Evolutionary conservation across 139 green algal species (phyloP), one percentile per base, ranked within the genome.

Genomic region (Chlamydomonas applanata): DNA sequence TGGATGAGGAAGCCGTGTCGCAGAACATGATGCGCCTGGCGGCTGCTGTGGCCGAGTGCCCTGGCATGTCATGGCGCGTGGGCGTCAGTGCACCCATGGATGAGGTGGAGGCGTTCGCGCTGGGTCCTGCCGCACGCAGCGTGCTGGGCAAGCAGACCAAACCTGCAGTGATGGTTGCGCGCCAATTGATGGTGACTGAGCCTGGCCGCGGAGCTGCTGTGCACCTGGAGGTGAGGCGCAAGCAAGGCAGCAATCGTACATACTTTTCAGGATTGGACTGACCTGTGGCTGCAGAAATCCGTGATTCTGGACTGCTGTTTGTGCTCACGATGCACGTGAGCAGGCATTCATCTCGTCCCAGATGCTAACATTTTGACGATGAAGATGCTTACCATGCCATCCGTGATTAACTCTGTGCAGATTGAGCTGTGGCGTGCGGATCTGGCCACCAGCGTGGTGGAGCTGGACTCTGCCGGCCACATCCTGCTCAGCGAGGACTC

Each of bases 391-490:
- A 7, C 11, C 40, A 49, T 49, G 40, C 40, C 40, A 11, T 19
- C 40, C 11, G 40, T 7, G 40, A 49, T 49, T 49, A 11, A 7
- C 40, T 32, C 35, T 3, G 29, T 83, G 7, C 44, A 75, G 49
- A 30, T 83, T 22, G 59, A 79, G 30, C 78, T 83, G 36, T 83
- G 78, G 78, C 72, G 78, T 2, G 57, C 68, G 7, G 78, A 83
- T 60, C n/a, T 80, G 73, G 52, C 80, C 46, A 45, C 73, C 27
- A 73, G 73, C 17, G 79, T 84, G n/a, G 44, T 76, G 11, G 79
- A 84, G 54, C 25, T 84, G 22, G 70, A 76, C 57, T 36, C 30
- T 7, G 17, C 57, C 2, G 71, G 71, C 56, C 33, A 66, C 36
- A 17, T 69, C 17, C 5, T 66, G 45, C 69, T 20, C 24, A n/a